Percentiles rank a stretch among this genome's conserved stretches.
These are phyloP conservation scores for Heliamphora exappendiculata DNA, from an alignment of 148 eudicot species.

Conservation along the genomic window DNA sequence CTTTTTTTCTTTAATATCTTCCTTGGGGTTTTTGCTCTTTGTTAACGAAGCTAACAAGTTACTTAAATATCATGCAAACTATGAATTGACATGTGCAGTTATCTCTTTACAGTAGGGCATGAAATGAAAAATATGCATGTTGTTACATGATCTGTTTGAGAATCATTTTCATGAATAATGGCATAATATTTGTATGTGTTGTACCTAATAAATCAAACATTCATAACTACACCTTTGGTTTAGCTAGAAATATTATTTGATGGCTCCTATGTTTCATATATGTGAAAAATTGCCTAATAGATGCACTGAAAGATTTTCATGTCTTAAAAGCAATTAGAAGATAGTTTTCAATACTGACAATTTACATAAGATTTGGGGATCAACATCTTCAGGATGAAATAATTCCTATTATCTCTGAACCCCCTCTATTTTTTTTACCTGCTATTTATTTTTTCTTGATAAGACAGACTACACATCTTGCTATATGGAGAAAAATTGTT, in stretches of 20 bases:
- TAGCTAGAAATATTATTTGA: no score
- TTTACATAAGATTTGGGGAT: no score
- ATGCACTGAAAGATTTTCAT: no score
- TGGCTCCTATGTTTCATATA: neutral
- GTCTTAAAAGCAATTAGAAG: no score
- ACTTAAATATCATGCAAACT: neutral
- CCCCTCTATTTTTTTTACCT: neutral
- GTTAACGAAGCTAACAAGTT: neutral
- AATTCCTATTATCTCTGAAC: neutral
- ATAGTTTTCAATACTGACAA: no score
- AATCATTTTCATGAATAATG: neutral
- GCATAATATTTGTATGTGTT: neutral
- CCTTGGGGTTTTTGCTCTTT: neutral
- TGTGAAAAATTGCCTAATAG: neutral
- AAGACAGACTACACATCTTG: neutral
- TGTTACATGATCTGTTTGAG: neutral
- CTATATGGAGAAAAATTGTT: neutral
- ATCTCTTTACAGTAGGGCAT: neutral
- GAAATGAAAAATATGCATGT: neutral
- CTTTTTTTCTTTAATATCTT: neutral
- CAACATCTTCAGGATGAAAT: no score
- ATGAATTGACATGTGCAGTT: neutral
- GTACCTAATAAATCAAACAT: neutral
- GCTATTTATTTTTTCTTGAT: neutral
- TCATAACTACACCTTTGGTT: no score